These are phyloP conservation scores for Phytopythium sindhum DNA, from an alignment of 352 stramenopile genomes.

Conservation along the genomic window DNA sequence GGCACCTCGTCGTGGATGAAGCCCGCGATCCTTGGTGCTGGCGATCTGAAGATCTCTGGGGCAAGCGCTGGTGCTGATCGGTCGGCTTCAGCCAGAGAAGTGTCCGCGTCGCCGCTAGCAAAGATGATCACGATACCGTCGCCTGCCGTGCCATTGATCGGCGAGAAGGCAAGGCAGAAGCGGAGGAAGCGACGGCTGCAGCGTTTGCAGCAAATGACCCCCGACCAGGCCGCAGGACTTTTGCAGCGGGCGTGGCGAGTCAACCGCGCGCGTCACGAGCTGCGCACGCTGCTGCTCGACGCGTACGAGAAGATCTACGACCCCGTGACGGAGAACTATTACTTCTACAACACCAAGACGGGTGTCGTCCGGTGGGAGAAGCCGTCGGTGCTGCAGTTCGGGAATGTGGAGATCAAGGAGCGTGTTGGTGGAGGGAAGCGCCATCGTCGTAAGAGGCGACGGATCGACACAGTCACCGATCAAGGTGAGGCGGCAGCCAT, in stretches of 20 bases:
- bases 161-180: slow-evolving; percentile 53
- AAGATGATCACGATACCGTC: background rate
- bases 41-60: slow-evolving; percentile 46
- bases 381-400: slow-evolving; percentile 33
- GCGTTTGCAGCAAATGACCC: slow-evolving; percentile 50
- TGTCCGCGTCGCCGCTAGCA: background rate
- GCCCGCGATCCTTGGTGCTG: slow-evolving; percentile 40
- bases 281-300: slow-evolving; percentile 38
- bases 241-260: slow-evolving; percentile 55
- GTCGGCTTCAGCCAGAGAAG: slow-evolving; percentile 9
- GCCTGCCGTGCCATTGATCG: slow-evolving; percentile 26
- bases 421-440: slow-evolving; percentile 35
- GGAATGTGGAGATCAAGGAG: slow-evolving; percentile 39
- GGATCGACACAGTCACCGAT: slow-evolving; percentile 45
- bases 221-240: slow-evolving; percentile 44
- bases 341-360: slow-evolving; percentile 80
- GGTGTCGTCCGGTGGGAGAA: slow-evolving; percentile 63
- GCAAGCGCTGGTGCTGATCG: background rate
- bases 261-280: slow-evolving; percentile 29
- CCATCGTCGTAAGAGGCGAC: slow-evolving; percentile 9
- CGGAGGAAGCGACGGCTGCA: slow-evolving; percentile 61
- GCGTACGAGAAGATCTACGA: slow-evolving; percentile 80
- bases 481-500: slow-evolving; percentile 35
- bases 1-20: slow-evolving; percentile 61
- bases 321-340: slow-evolving; percentile 50